Percentiles rank a stretch among this genome's conserved stretches.
Evolutionary conservation across 2,329 filamentous ascomycete species (phyloP).

Genomic region (Colletotrichum simmondsii): DNA sequence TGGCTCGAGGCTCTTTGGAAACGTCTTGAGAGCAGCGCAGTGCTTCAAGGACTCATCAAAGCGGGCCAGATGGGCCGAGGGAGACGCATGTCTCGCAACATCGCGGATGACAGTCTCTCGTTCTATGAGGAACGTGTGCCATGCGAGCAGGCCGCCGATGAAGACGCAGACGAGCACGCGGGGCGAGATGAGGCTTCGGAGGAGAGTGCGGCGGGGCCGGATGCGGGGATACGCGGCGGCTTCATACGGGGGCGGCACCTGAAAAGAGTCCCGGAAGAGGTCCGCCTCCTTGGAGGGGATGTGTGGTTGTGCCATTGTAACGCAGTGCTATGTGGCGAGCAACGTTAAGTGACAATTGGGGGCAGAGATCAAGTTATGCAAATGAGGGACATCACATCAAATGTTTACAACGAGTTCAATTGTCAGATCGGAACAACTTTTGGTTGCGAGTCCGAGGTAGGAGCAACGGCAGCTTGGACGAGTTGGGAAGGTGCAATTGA

Average conservation of each 20-base stretch:
- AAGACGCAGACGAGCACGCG: slow-evolving; percentile 20
- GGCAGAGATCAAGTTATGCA: neutral
- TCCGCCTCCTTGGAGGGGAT: slow-evolving; percentile 19
- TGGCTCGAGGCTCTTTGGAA: slow-evolving; percentile 26
- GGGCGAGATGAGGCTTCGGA: slow-evolving; percentile 13
- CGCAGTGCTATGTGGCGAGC: neutral
- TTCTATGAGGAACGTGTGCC: slow-evolving; percentile 28
- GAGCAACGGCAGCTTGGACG: slow-evolving; percentile 3
- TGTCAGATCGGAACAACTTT: neutral
- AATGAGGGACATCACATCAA: neutral
- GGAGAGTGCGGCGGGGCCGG: slow-evolving; percentile 19
- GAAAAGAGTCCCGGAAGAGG: slow-evolving; percentile 4
- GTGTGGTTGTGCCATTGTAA: slow-evolving; percentile 4
- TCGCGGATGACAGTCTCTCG: slow-evolving; percentile 17
- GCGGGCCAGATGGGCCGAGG: slow-evolving; percentile 15
- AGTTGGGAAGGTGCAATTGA: slow-evolving; percentile 24
- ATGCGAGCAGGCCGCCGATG: slow-evolving; percentile 11
- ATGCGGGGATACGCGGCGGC: slow-evolving; percentile 28
- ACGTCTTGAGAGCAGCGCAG: slow-evolving; percentile 26
- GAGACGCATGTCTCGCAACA: slow-evolving; percentile 18
- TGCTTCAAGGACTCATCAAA: slow-evolving; percentile 30
- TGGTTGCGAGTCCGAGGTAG: neutral
- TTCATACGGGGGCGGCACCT: slow-evolving; percentile 31
- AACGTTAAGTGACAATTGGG: neutral
- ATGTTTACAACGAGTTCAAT: neutral